phyloP scores from a whole-genome alignment of 164 flowering plant genomes.

The Paratinospora sagittata region DNA sequence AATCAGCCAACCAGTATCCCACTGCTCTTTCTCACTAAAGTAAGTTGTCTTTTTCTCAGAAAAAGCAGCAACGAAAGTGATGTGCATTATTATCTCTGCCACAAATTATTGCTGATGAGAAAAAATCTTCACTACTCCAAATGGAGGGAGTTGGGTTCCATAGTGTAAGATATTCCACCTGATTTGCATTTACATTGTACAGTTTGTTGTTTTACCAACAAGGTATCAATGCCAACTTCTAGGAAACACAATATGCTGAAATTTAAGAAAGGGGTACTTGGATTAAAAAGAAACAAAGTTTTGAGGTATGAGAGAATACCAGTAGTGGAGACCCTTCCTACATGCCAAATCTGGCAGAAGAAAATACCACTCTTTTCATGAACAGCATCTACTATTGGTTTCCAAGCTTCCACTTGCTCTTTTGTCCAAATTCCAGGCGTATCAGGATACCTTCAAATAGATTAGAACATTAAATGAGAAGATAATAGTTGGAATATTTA shows the following conservation, averaged over 20 bases:
- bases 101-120: background rate
- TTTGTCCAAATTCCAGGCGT: constrained; percentile 51
- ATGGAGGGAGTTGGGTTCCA: background rate
- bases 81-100: background rate
- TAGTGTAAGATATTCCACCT: too few relatives aligned
- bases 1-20: too few relatives aligned
- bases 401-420: constrained; percentile 59
- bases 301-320: constrained; percentile 13
- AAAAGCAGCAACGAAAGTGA: background rate
- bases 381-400: constrained; percentile 47
- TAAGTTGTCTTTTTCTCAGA: background rate
- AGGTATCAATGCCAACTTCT: background rate
- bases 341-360: constrained; percentile 53
- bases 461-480: background rate
- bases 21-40: background rate
- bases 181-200: too few relatives aligned
- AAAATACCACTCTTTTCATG: constrained; percentile 49
- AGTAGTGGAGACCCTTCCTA: constrained; percentile 34
- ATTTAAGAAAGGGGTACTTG: background rate
- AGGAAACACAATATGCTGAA: background rate
- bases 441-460: constrained; percentile 26
- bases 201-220: too few relatives aligned
- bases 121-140: background rate
- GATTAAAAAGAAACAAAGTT: background rate
- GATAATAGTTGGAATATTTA: too few relatives aligned